Base-by-base conservation (phyloP, 768 basidiomycete genomes). In the Xanthoconium stramineum region DNA sequence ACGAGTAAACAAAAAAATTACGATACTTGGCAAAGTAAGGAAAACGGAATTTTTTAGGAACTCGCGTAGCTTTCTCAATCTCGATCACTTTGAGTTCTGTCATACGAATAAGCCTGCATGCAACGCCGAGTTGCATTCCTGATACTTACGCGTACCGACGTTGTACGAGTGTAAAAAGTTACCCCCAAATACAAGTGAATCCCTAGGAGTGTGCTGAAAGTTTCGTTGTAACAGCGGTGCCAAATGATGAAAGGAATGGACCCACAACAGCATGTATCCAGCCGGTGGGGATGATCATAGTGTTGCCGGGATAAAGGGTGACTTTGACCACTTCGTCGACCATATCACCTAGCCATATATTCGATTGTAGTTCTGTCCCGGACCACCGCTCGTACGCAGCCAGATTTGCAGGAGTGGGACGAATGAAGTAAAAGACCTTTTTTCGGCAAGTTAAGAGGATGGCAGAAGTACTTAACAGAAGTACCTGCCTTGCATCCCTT, bases 191-290 rank as follows among this genome's bases (percentile, higher is more conserved):
- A 99, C 97, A 40, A 99, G 77, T 5, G 95, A 89, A 68, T 99
- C 94, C 33, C 80, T 72, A 0, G 96, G 96, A 0, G 97, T 98
- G 72, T 91, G 86, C 89, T 96, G 63, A 35, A 56, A 40, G 42
- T 24, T 12, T 15, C 24, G 37, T 61, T 45, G 59, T 55, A n/a
- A 50, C 6, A 52, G 42, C 51, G 17, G 1, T n/a, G 19, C 38
- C 14, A 24, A 20, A 50, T 15, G 7, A 42, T 35, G 13, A 50
- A 50, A 35, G 42, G 36, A 32, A 47, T 5, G 48, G 47, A 74
- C 89, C 69, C 69, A 96, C 94, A 39, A 99, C 96, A 12, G 94
- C 93, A 68, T 99, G 96, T 56, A 98, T 98, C 90, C 96, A 99
- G 0, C 96, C 96, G 1, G 93, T 87, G 2, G 96, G 94, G 51